These are phyloP conservation scores for Fusarium nanum DNA, from an alignment of 2,329 filamentous ascomycete species.

Conservation along the genomic window DNA sequence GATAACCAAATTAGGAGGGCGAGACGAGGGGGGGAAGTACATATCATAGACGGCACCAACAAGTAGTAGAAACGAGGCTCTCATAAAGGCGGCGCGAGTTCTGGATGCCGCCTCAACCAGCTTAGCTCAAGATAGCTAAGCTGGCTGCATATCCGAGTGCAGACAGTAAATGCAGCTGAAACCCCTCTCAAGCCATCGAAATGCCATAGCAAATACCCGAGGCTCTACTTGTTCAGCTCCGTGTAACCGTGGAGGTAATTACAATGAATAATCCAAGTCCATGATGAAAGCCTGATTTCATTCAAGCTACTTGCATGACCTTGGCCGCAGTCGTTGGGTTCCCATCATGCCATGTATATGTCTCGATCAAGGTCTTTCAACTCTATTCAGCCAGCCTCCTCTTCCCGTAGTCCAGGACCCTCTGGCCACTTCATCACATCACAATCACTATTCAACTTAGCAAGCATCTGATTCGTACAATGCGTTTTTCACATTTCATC, in stretches of 20 bases:
- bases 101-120: constrained; percentile 26
- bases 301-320: not conserved
- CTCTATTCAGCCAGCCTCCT: constrained; percentile 26
- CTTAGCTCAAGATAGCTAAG: constrained; percentile 19
- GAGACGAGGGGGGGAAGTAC: not conserved
- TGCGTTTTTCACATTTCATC: constrained; percentile 21
- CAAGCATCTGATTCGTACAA: constrained; percentile 15
- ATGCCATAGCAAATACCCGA: constrained; percentile 3
- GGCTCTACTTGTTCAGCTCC: constrained; percentile 22
- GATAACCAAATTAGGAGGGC: not conserved
- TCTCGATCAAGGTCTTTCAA: not conserved
- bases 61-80: constrained; percentile 16
- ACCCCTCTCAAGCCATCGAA: constrained; percentile 26
- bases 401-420: constrained; percentile 7
- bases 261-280: not conserved
- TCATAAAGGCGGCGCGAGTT: constrained; percentile 8
- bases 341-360: constrained; percentile 10
- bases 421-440: constrained; percentile 19
- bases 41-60: constrained; percentile 13
- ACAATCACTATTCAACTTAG: constrained; percentile 8
- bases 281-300: not conserved
- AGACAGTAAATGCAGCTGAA: constrained; percentile 23
- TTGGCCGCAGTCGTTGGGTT: not conserved
- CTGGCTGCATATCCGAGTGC: constrained; percentile 7
- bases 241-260: constrained; percentile 8